phyloP scores from a whole-genome alignment of 345 rosid species.

The Chamaenerion angustifolium region DNA sequence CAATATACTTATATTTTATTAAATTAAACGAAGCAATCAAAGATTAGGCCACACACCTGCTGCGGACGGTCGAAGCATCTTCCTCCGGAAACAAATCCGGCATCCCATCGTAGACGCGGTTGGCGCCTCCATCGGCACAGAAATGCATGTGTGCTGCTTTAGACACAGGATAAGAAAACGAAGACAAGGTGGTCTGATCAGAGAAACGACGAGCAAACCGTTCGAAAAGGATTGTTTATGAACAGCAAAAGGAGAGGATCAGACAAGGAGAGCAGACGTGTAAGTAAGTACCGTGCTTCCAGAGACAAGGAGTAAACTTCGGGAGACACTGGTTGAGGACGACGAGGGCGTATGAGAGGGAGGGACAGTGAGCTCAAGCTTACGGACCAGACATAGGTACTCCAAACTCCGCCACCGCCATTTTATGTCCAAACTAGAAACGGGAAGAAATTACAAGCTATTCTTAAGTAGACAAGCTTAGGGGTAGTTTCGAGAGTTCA shows the following conservation, averaged over 20 bases:
- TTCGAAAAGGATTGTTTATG: background rate
- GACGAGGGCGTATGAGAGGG: conserved; percentile 45
- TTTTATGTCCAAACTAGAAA: no score
- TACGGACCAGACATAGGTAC: no score
- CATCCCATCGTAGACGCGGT: conserved; percentile 79
- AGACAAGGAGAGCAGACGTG: background rate
- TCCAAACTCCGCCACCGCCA: no score
- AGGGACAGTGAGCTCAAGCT: no score
- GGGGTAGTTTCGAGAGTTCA: no score
- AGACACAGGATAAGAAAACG: conserved; percentile 8
- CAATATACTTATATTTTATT: no score
- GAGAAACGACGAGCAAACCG: background rate
- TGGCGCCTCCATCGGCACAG: conserved; percentile 99
- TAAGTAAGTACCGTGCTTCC: conserved; percentile 52
- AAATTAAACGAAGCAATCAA: background rate
- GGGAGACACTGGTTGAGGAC: conserved; percentile 70
- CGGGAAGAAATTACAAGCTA: no score
- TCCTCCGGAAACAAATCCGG: conserved; percentile 54
- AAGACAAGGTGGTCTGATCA: background rate
- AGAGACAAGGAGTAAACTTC: conserved; percentile 63
- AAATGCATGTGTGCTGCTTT: conserved; percentile 67
- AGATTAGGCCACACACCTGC: conserved; percentile 27
- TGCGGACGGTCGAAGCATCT: conserved; percentile 38
- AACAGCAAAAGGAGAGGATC: background rate
- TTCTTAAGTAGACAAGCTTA: no score